phyloP scores from a whole-genome alignment of 345 rosid genomes.

The Alliaria petiolata region DNA sequence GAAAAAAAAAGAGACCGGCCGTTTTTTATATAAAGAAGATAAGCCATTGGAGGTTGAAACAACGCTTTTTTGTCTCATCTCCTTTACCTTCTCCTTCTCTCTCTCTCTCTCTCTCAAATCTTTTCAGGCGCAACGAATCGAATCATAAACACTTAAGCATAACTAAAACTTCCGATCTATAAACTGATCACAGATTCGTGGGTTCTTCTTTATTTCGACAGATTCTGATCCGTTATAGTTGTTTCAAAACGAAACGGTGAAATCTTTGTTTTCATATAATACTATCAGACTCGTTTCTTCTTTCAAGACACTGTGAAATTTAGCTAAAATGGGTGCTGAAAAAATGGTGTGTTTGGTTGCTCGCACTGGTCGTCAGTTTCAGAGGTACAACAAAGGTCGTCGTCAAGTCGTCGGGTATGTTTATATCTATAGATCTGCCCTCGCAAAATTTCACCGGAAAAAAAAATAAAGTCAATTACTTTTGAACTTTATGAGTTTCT shows the following conservation, averaged over 20 bases:
- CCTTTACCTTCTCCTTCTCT: no score
- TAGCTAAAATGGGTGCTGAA: slow-evolving; percentile 21
- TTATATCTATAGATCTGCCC: slow-evolving; percentile 15
- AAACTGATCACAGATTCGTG: neutral
- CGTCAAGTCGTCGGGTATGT: slow-evolving; percentile 90
- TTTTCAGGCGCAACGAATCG: slow-evolving; percentile 26
- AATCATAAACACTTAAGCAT: slow-evolving; percentile 19
- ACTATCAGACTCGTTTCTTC: neutral
- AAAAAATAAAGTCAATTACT: neutral
- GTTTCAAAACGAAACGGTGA: no score
- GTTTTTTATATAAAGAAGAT: slow-evolving; percentile 34
- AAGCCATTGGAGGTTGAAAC: slow-evolving; percentile 31
- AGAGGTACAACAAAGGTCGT: slow-evolving; percentile 75
- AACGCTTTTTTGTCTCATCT: slow-evolving; percentile 31
- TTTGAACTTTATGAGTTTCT: slow-evolving; percentile 4
- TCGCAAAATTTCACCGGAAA: neutral
- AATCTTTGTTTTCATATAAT: slow-evolving; percentile 2
- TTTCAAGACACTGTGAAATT: no score
- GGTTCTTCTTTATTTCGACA: slow-evolving; percentile 5
- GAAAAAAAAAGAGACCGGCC: slow-evolving; percentile 6
- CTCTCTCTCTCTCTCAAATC: slow-evolving; percentile 23
- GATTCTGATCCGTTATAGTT: no score
- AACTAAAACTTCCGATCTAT: slow-evolving; percentile 4
- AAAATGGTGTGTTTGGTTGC: slow-evolving; percentile 63
- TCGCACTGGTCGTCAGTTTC: slow-evolving; percentile 71